A percentile compares a stretch with the other conserved stretches of the same genome.
Conservation (phyloP, 179 eudicot species). For the Gypsophila paniculata region DNA sequence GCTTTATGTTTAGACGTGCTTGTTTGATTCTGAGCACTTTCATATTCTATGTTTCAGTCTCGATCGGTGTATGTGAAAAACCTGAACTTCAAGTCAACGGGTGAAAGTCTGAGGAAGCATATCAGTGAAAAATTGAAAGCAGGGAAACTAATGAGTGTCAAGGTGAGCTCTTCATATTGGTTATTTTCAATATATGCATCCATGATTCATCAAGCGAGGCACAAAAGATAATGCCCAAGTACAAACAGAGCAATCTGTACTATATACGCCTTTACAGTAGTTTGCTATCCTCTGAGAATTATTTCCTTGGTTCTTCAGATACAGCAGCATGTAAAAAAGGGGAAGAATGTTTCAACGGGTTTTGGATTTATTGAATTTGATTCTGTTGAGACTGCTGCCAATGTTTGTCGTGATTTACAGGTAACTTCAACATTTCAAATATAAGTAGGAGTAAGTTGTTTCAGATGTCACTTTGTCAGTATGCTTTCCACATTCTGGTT, state of each 20-base stretch:
- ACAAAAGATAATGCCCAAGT: background rate
- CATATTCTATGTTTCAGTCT: constrained; percentile 50
- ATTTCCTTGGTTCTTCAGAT: constrained; percentile 40
- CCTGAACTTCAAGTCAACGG: constrained; percentile 80
- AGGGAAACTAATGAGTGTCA: constrained; percentile 66
- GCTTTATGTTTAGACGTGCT: constrained; percentile 5
- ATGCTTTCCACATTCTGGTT: background rate
- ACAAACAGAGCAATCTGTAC: background rate
- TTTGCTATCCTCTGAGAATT: background rate
- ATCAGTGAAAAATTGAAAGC: constrained; percentile 58
- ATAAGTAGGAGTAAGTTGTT: background rate
- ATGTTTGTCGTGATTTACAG: constrained; percentile 77
- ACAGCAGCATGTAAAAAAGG: constrained; percentile 70
- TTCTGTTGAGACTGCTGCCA: constrained; percentile 68
- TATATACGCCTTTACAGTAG: background rate
- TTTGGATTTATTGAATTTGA: constrained; percentile 93
- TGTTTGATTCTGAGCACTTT: constrained; percentile 6
- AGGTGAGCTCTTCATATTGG: constrained; percentile 40
- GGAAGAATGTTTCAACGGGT: constrained; percentile 80
- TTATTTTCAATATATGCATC: background rate
- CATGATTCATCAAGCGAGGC: background rate
- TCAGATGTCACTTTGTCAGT: background rate
- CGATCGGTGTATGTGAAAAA: constrained; percentile 91
- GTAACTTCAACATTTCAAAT: constrained; percentile 27
- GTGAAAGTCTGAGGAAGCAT: constrained; percentile 65